Evolutionary conservation across 2,329 filamentous ascomycete genomes (phyloP), one percentile per base, ranked within the genome.

Genomic region (Dothistroma pini): DNA sequence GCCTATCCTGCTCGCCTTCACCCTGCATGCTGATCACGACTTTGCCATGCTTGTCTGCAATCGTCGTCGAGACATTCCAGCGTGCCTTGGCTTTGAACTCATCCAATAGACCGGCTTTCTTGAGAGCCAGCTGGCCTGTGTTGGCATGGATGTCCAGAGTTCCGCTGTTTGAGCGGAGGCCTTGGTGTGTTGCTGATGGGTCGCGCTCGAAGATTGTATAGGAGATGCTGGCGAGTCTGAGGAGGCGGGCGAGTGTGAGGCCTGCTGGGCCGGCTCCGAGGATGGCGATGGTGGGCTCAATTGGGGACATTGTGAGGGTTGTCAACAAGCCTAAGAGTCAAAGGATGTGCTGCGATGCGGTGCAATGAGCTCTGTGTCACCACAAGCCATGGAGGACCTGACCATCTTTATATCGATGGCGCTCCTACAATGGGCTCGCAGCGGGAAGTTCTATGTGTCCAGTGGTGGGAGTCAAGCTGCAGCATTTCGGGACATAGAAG

Each of bases 81-180:
- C 73, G 66, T 5, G 72, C 70, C 5, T 64, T 58, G 21, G 44
- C 51, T 44, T 67, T 62, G 66, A 73, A 75, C 29, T 70, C 54
- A 4, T 71, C 67, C 32, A 68, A 53, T 3, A 75, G 62, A 4
- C 72, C 73, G 21, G 71, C 70, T 63, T 70, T 65, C 21, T 62
- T 51, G 22, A 75, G 62, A 9, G 71, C 72, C 8, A 68, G 57
- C 32, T 73, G 71, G 2, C 73, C 73, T 11, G 62, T 63, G 2
- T 58, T 59, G 9, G 64, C 52, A 60, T 75, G 73, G 10, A 75
- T 54, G 56, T 75, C 73, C 6, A 75, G 64, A 4, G 69, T 66
- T 9, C 73, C 73, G 16, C 41, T 44, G 14, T 44, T 44, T n/a
- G 14, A 44, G 9, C 41, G 41, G 16, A 44, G 41, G 38, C 70